Percentiles rank a stretch among this genome's conserved stretches.
Conservation (phyloP, 164 flowering plant species). For the Houttuynia cordata region DNA sequence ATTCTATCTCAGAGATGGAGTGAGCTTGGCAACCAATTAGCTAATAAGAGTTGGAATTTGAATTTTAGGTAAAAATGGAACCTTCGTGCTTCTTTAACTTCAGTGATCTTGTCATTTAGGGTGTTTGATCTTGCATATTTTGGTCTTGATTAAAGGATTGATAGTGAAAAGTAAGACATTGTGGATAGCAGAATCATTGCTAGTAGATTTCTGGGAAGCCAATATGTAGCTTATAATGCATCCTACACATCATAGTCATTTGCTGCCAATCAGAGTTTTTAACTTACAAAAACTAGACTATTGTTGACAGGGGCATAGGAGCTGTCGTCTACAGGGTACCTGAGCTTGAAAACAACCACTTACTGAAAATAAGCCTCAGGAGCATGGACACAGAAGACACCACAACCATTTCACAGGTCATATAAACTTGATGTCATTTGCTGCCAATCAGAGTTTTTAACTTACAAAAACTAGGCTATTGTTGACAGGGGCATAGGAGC, state of each 20-base stretch:
- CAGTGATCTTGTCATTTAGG: neutral
- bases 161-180: neutral
- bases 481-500: conserved; percentile 72
- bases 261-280: no score
- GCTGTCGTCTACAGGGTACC: conserved; percentile 76
- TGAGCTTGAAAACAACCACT: conserved; percentile 43
- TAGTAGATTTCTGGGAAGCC: no score
- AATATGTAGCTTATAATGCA: no score
- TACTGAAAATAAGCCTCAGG: conserved; percentile 73
- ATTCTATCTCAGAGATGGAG: conserved; percentile 65
- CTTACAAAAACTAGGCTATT: neutral
- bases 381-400: conserved; percentile 51
- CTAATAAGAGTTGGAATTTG: conserved; percentile 42
- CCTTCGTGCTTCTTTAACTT: neutral
- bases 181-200: neutral
- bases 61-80: conserved; percentile 35
- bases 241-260: no score
- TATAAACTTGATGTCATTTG: no score
- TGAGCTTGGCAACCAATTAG: conserved; percentile 82
- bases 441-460: neutral
- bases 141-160: no score
- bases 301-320: conserved; percentile 56
- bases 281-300: neutral
- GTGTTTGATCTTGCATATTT: neutral
- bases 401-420: conserved; percentile 3